Evolutionary conservation across 345 rosid genomes (phyloP).

Genomic region (Rhizophora apiculata): DNA sequence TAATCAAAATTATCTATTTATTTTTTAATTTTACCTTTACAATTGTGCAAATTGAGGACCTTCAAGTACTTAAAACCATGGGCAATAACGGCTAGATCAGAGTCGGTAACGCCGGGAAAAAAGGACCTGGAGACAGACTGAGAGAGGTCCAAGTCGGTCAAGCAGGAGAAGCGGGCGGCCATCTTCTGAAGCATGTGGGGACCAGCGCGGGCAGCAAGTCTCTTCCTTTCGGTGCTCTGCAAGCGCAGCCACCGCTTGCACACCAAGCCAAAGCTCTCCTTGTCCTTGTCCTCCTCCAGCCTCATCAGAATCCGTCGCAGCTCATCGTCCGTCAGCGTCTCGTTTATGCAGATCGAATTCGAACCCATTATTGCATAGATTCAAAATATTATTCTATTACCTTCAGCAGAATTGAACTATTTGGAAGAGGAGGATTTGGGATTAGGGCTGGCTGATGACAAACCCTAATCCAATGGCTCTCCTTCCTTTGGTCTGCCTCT

Average conservation of each 20-base stretch:
- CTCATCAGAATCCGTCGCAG: conserved; percentile 58
- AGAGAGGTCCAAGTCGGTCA: conserved; percentile 76
- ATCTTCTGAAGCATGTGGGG: conserved; percentile 79
- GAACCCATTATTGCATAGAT: conserved; percentile 17
- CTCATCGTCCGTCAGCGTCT: conserved; percentile 74
- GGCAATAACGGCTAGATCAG: conserved; percentile 73
- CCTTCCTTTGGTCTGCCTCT: not conserved
- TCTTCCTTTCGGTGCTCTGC: conserved; percentile 88
- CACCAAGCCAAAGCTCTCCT: conserved; percentile 83
- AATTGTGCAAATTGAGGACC: conserved; percentile 57
- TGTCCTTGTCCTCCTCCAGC: conserved; percentile 68
- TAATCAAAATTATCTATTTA: no score
- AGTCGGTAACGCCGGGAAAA: conserved; percentile 85
- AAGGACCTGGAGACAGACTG: conserved; percentile 89
- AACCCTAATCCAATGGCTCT: conserved; percentile 10
- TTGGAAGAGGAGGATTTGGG: no score
- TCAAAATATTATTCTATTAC: no score
- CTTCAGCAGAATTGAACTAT: no score
- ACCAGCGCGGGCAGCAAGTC: conserved; percentile 87
- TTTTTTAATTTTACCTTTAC: conserved; percentile 50
- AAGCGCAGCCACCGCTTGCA: conserved; percentile 84
- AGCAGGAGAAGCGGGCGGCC: conserved; percentile 73
- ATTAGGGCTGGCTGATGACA: not conserved
- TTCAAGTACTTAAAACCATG: conserved; percentile 59
- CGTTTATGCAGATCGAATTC: conserved; percentile 51